These are phyloP conservation scores for Phanerochaete carnosa DNA, from an alignment of 768 basidiomycete species.

Conservation along the genomic window DNA sequence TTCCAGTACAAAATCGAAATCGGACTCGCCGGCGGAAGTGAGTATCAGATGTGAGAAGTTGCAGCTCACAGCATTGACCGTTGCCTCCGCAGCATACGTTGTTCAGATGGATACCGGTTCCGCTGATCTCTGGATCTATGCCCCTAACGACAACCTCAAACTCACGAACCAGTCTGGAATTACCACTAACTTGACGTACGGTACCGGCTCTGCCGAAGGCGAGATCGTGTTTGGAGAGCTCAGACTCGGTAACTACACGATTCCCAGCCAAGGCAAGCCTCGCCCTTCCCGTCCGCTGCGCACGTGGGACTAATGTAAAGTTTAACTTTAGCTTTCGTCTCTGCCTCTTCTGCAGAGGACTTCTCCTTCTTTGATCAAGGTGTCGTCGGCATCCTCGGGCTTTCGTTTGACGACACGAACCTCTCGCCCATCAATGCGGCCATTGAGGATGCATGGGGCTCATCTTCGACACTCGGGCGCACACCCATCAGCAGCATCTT, in stretches of 20 bases:
- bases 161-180: slow-evolving; percentile 28
- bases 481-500: slow-evolving; percentile 24
- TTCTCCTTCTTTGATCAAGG: slow-evolving; percentile 1
- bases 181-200: slow-evolving; percentile 31
- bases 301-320: neutral
- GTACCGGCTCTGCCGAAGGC: slow-evolving; percentile 34
- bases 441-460: slow-evolving; percentile 9
- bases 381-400: slow-evolving; percentile 57
- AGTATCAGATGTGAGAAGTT: neutral
- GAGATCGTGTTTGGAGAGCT: slow-evolving; percentile 33
- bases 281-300: neutral
- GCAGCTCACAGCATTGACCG: neutral
- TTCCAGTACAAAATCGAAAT: slow-evolving; percentile 2
- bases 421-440: slow-evolving; percentile 30
- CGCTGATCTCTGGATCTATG: slow-evolving; percentile 29
- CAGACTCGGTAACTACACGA: slow-evolving; percentile 30
- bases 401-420: slow-evolving; percentile 69
- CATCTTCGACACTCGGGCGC: slow-evolving; percentile 15
- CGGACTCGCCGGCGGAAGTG: neutral
- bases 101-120: slow-evolving; percentile 34
- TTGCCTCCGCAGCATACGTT: slow-evolving; percentile 19
- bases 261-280: slow-evolving; percentile 63
- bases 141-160: slow-evolving; percentile 12
- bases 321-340: slow-evolving; percentile 48
- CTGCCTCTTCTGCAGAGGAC: slow-evolving; percentile 15